Evolutionary conservation across 108 stramenopile genomes (phyloP).

Genomic region (Nannochloropsis gaditana): DNA sequence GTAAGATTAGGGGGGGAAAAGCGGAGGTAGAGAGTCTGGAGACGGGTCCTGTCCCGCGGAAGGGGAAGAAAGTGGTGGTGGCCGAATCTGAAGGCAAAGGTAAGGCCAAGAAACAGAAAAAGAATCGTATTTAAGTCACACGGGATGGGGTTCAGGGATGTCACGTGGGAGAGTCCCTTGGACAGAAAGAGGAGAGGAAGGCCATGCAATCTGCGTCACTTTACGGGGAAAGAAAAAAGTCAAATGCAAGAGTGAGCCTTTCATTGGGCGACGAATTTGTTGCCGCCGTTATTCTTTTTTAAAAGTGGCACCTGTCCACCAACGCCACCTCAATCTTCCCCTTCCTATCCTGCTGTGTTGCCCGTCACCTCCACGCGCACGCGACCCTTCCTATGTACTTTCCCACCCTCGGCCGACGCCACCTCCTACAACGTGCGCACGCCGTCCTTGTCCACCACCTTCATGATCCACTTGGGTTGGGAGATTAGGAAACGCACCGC

Average conservation of each 20-base stretch:
- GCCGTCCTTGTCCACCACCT: conserved; percentile 83
- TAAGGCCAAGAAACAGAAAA: neutral
- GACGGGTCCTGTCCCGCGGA: conserved; percentile 52
- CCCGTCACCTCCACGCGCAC: neutral
- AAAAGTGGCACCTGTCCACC: no score
- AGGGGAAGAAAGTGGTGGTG: conserved; percentile 40
- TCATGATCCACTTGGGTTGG: conserved; percentile 89
- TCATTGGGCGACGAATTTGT: no score
- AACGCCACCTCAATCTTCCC: neutral
- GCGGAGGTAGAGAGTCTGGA: conserved; percentile 49
- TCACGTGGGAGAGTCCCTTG: no score
- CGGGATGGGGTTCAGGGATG: neutral
- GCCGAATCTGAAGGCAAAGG: conserved; percentile 25
- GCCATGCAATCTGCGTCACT: no score
- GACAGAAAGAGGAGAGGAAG: no score
- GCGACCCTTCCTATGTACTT: neutral
- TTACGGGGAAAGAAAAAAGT: no score
- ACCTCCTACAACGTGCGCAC: neutral
- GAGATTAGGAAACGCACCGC: conserved; percentile 75
- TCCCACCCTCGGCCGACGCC: neutral
- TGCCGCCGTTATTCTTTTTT: no score
- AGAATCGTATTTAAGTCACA: neutral
- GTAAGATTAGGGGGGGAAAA: conserved; percentile 21
- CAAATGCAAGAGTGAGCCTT: no score
- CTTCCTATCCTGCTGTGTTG: neutral